Evolutionary conservation across 345 rosid species (phyloP).

Genomic region (Litchi chinensis): DNA sequence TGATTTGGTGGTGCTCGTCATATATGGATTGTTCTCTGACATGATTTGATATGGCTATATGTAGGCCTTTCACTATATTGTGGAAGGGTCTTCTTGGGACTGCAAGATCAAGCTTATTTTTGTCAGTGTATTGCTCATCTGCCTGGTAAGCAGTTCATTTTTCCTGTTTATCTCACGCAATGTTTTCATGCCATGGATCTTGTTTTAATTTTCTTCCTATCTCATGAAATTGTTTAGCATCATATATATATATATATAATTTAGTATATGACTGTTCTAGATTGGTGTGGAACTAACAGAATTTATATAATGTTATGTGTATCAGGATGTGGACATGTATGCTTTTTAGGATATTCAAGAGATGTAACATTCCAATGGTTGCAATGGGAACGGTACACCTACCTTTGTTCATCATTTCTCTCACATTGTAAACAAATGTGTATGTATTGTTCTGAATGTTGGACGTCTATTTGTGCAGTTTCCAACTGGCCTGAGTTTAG

Average conservation of each 20-base stretch:
- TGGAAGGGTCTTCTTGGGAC: constrained; percentile 87
- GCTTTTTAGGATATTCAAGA: constrained; percentile 73
- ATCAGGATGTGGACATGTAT: constrained; percentile 88
- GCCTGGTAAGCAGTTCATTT: constrained; percentile 66
- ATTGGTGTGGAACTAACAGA: background rate
- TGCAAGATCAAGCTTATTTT: constrained; percentile 92
- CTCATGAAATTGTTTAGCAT: background rate
- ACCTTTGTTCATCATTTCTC: background rate
- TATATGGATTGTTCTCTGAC: constrained; percentile 16
- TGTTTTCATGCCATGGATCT: constrained; percentile 11
- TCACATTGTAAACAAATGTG: background rate
- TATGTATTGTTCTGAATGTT: background rate
- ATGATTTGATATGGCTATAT: constrained; percentile 21
- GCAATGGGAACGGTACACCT: constrained; percentile 74
- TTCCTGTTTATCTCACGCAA: background rate
- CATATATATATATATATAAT: too few relatives aligned
- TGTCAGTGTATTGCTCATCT: constrained; percentile 82
- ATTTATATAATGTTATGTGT: constrained; percentile 12
- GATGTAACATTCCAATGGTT: constrained; percentile 75
- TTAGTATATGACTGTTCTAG: background rate
- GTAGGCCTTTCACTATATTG: constrained; percentile 72
- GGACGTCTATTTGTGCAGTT: constrained; percentile 48
- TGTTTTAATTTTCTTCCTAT: background rate
- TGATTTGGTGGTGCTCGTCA: background rate
- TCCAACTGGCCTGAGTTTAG: constrained; percentile 82